These are phyloP conservation scores for Penicillium coffeae DNA, from an alignment of 495 filamentous ascomycete genomes.

Conservation along the genomic window DNA sequence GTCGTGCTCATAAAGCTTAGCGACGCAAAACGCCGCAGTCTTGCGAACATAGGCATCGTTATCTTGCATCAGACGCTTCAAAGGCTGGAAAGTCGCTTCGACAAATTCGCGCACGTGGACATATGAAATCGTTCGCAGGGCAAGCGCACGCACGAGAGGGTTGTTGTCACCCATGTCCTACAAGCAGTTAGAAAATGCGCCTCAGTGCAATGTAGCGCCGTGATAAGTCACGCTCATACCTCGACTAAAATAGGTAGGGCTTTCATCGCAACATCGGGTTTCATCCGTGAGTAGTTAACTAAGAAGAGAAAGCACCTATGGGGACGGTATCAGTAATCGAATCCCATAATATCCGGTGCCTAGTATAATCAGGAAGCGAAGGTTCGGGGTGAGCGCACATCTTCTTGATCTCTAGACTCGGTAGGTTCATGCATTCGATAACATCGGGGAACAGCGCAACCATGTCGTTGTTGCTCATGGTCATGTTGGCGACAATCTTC, in stretches of 20 bases:
- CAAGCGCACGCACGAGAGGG: slow-evolving; percentile 87
- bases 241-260: slow-evolving; percentile 82
- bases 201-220: neutral
- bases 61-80: slow-evolving; percentile 82
- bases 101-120: slow-evolving; percentile 97
- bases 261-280: slow-evolving; percentile 90
- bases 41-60: slow-evolving; percentile 95
- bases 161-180: slow-evolving; percentile 95
- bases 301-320: slow-evolving; percentile 95
- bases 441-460: slow-evolving; percentile 94
- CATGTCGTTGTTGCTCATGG: slow-evolving; percentile 99
- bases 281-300: slow-evolving; percentile 94
- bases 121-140: slow-evolving; percentile 93
- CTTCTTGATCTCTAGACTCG: slow-evolving; percentile 97
- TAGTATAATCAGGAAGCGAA: too few relatives aligned
- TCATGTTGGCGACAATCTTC: slow-evolving; percentile 99
- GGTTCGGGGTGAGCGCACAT: slow-evolving; percentile 64
- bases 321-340: slow-evolving; percentile 20
- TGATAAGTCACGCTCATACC: slow-evolving; percentile 45
- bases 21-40: slow-evolving; percentile 93
- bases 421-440: slow-evolving; percentile 88
- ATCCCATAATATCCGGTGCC: too few relatives aligned
- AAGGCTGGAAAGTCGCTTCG: slow-evolving; percentile 78
- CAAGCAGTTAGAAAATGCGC: slow-evolving; percentile 5
- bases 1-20: slow-evolving; percentile 97